Conservation (phyloP, 2,329 filamentous ascomycete genomes). For the Aspergillus bombycis region DNA sequence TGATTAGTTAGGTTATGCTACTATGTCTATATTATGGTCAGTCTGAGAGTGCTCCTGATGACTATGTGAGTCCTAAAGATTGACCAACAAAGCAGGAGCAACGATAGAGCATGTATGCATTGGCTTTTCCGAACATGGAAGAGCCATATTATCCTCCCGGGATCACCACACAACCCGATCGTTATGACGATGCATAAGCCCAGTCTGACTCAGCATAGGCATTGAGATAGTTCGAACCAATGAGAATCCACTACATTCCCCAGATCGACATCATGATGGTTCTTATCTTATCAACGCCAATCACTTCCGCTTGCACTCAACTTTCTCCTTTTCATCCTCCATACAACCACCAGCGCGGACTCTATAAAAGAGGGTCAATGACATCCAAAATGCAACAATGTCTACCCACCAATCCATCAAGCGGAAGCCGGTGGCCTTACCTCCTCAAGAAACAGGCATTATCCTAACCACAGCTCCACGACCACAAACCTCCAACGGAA, state of each 20-base stretch:
- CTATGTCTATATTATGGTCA: too few species aligned
- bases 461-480: background rate
- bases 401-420: background rate
- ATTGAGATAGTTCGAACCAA: background rate
- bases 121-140: too few species aligned
- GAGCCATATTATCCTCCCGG: too few species aligned
- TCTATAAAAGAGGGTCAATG: background rate
- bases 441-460: background rate
- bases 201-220: background rate
- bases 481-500: background rate
- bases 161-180: too few species aligned
- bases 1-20: too few species aligned
- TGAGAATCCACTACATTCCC: background rate
- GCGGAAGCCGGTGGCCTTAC: background rate
- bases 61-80: too few species aligned
- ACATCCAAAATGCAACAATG: slow-evolving; percentile 1
- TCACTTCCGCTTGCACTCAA: background rate
- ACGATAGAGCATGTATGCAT: too few species aligned
- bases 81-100: too few species aligned
- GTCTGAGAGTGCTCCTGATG: too few species aligned
- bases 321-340: background rate
- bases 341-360: background rate
- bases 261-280: background rate
- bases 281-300: background rate
- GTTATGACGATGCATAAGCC: too few species aligned